Evolutionary conservation across 2,329 filamentous ascomycete genomes (phyloP).

Genomic region (Neofusicoccum sp.): DNA sequence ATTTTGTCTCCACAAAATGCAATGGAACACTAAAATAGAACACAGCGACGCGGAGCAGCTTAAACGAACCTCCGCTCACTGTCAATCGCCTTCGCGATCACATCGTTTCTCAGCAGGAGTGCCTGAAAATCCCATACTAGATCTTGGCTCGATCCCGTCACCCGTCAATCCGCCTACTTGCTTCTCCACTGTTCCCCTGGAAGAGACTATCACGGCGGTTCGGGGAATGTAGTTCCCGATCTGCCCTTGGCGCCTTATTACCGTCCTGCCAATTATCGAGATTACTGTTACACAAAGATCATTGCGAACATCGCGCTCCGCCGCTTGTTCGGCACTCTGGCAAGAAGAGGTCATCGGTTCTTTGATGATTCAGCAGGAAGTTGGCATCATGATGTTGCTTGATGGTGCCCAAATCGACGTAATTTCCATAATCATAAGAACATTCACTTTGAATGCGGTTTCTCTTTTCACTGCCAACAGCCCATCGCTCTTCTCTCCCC

Average conservation of each 20-base stretch:
- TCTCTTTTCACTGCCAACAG: conserved; percentile 3
- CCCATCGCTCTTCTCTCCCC: not conserved
- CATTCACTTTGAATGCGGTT: not conserved
- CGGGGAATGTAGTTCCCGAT: not conserved
- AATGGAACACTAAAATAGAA: not conserved
- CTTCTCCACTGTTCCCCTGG: not conserved
- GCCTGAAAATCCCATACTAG: conserved; percentile 11
- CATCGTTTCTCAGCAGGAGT: not conserved
- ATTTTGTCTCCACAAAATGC: not conserved
- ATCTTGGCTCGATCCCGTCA: not conserved
- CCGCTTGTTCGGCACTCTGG: not conserved
- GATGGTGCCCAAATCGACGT: not conserved
- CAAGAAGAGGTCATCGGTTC: not conserved
- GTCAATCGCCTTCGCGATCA: conserved; percentile 1
- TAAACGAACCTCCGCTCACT: not conserved
- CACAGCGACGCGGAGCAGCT: not conserved
- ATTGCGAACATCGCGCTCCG: not conserved
- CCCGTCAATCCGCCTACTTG: not conserved
- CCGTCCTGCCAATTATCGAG: not conserved
- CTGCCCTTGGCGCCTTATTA: not conserved
- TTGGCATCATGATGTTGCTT: not conserved
- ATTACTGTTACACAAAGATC: not conserved
- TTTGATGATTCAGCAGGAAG: not conserved
- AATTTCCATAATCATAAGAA: conserved; percentile 12
- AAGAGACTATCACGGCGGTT: not conserved